Base-by-base conservation (phyloP, 371 early-diverging fungal genomes). In the Mucor mucedo region DNA sequence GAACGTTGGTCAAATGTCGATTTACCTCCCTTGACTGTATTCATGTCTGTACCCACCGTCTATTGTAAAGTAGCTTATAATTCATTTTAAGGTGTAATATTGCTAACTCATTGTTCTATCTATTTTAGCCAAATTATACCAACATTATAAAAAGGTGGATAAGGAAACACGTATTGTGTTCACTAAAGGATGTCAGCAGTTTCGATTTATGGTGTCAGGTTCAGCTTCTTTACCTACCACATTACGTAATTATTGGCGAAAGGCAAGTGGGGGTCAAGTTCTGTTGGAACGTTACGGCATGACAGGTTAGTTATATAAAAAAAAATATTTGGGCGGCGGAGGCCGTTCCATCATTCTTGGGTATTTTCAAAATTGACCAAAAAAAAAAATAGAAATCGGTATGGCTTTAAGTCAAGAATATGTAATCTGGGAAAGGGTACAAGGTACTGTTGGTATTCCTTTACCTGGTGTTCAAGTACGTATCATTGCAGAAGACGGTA, bases 21-120 rank as follows among this genome's bases (percentile, higher is more conserved):
- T n/a, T 30, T 69, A 27, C 68, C 77, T 11, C 40, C 54, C 1
- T 47, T 79, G n/a, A 85, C 91, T 0, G 65, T 93, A 2, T 89
- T 94, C 60, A 94, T 94, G 95, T 91, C 90, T 6, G 96, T 95
- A 2, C 96, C 96, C 2, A 93, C 95, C 5, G 91, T 94, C 30
- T 94, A 94, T 76, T 50, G 50, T 50, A 50, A 50, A 56, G 1
- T 40, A 58, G 29, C 33, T 13, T 30, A 30, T 8, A 45, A 42
- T 14, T 14, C 41, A 44, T n/a, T 5, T 47, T 21, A 2, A 6
- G 8, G 3, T 21, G 27, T 47, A 4, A 9, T 5, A 3, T 50
- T 29, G 44, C 13, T 42, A 4, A 9, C 6, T 9, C 14, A 9
- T 42, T n/a, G n/a, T n/a, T 14, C 14, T 10, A 14, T 10, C 10